These are phyloP conservation scores for Sicyos edulis DNA, from an alignment of 306 rosid species.

Conservation along the genomic window DNA sequence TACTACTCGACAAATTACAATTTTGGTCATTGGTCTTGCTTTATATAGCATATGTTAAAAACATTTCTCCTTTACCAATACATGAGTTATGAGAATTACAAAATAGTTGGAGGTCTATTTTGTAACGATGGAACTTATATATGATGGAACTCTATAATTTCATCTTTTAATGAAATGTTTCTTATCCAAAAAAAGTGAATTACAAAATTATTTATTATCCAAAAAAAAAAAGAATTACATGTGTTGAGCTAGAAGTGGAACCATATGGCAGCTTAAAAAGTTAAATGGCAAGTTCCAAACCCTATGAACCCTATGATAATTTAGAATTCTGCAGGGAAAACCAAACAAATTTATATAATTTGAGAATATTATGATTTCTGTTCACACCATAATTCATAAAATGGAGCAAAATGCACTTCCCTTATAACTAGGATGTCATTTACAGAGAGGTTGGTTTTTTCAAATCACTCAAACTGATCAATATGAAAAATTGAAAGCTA, in stretches of 20 bases:
- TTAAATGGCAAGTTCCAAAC: neutral
- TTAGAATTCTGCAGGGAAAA: no score
- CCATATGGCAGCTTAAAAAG: neutral
- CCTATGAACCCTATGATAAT: no score
- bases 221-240: no score
- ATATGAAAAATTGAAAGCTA: neutral
- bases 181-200: no score
- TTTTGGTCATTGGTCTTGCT: neutral
- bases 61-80: neutral
- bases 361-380: neutral
- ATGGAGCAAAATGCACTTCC: neutral
- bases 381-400: neutral
- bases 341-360: conserved; percentile 8
- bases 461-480: neutral
- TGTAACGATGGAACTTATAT: no score
- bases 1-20: no score
- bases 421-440: neutral
- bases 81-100: neutral
- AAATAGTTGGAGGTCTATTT: no score
- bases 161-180: no score
- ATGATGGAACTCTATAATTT: no score
- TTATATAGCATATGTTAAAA: neutral
- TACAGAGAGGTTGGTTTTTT: neutral
- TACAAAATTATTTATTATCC: no score
- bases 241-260: no score